A percentile compares a stretch with the other conserved stretches of the same genome.
Evolutionary conservation across 345 rosid species (phyloP).

Genomic region (Salix koriyanagi): DNA sequence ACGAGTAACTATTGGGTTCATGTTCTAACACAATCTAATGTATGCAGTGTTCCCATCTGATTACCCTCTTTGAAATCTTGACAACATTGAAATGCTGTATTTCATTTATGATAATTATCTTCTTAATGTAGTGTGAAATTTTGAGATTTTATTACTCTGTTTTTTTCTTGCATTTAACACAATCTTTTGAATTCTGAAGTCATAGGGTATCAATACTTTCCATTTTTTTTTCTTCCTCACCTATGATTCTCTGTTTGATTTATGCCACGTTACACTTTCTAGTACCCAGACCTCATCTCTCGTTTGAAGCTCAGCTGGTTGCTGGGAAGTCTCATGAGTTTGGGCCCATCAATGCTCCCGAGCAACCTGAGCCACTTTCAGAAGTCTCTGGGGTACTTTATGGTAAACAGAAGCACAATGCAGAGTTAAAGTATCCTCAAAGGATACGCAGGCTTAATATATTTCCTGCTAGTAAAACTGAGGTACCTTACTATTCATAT

Average conservation of each 20-base stretch:
- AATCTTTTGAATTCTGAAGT: not conserved
- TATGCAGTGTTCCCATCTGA: not conserved
- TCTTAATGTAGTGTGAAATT: not conserved
- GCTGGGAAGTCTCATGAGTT: conserved; percentile 89
- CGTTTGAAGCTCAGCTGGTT: conserved; percentile 97
- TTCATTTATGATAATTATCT: not conserved
- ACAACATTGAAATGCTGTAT: not conserved
- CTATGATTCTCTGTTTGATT: conserved; percentile 2
- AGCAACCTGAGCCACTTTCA: conserved; percentile 61
- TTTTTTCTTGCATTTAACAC: not conserved
- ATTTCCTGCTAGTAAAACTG: conserved; percentile 73
- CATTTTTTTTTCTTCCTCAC: not conserved
- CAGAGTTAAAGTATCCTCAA: conserved; percentile 81
- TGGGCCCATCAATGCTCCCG: conserved; percentile 64
- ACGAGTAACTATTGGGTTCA: not conserved
- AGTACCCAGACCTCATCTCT: conserved; percentile 97
- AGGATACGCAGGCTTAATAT: conserved; percentile 86
- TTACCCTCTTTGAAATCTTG: not conserved
- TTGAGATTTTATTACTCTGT: not conserved
- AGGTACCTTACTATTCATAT: conserved; percentile 39
- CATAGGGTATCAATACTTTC: not conserved
- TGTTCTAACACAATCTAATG: not conserved
- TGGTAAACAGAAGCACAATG: conserved; percentile 81
- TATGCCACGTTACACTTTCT: conserved; percentile 19
- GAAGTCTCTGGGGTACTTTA: conserved; percentile 40